Percentiles rank a stretch among this genome's conserved stretches.
These are phyloP conservation scores for Penicillium ochrochloron DNA, from an alignment of 495 filamentous ascomycete genomes.

Conservation along the genomic window DNA sequence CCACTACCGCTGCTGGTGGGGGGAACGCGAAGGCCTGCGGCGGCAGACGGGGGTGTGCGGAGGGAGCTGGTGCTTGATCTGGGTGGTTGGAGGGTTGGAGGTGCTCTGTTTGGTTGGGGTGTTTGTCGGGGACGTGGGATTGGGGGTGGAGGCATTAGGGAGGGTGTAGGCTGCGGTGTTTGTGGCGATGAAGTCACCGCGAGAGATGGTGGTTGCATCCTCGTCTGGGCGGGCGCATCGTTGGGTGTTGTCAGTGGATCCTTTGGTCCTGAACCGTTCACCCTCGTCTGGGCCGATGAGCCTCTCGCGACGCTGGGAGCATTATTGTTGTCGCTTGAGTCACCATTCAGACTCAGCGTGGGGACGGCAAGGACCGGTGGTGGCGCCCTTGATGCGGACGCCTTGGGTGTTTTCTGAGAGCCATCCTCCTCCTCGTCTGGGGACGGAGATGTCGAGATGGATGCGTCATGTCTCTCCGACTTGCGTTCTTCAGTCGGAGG, in stretches of 20 bases:
- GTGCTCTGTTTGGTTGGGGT: slow-evolving; percentile 26
- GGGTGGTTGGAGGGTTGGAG: slow-evolving; percentile 18
- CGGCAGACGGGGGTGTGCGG: slow-evolving; percentile 43
- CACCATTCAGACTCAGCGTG: slow-evolving; percentile 35
- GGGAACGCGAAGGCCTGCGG: slow-evolving; percentile 36
- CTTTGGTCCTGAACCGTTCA: slow-evolving; percentile 19
- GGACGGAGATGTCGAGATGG: slow-evolving; percentile 10
- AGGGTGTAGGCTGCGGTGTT: slow-evolving; percentile 27
- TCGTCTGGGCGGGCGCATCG: slow-evolving; percentile 14
- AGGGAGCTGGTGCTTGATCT: slow-evolving; percentile 22
- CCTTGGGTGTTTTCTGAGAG: slow-evolving; percentile 55
- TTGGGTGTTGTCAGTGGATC: slow-evolving; percentile 9
- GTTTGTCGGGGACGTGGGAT: slow-evolving; percentile 37
- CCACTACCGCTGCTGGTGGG: slow-evolving; percentile 33
- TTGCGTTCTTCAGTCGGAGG: slow-evolving; percentile 19
- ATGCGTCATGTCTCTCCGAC: slow-evolving; percentile 16
- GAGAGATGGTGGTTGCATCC: slow-evolving; percentile 27
- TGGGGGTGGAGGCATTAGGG: slow-evolving; percentile 46
- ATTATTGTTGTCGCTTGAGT: slow-evolving; percentile 14
- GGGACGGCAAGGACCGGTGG: slow-evolving; percentile 38
- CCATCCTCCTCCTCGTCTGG: slow-evolving; percentile 34
- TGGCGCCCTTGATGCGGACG: slow-evolving; percentile 36
- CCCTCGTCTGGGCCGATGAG: slow-evolving; percentile 11
- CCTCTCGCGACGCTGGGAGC: slow-evolving; percentile 15
- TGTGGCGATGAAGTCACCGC: slow-evolving; percentile 22